Evolutionary conservation across 208 protist genomes (phyloP).

Genomic region (Tritrichomonas musculus): DNA sequence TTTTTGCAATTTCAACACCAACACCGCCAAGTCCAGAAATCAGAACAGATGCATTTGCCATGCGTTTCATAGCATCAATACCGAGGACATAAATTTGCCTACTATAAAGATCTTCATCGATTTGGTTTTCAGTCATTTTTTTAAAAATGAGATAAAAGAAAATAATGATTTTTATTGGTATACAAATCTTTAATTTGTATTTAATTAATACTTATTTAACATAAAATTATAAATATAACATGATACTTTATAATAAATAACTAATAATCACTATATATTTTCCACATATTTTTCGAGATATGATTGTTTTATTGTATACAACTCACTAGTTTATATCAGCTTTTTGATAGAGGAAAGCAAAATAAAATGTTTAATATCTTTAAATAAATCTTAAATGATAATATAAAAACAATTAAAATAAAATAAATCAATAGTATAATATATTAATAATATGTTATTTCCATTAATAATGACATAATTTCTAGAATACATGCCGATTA

Average conservation of each 20-base stretch:
- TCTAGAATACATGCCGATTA: too few relatives aligned
- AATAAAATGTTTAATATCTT: too few relatives aligned
- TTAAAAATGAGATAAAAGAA: neutral
- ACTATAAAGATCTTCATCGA: constrained; percentile 64
- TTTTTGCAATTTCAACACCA: constrained; percentile 81
- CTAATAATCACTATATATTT: neutral
- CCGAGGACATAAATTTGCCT: constrained; percentile 69
- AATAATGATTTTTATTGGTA: neutral
- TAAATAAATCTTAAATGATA: too few relatives aligned
- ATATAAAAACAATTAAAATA: too few relatives aligned
- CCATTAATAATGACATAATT: too few relatives aligned
- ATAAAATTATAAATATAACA: neutral
- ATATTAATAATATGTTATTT: too few relatives aligned
- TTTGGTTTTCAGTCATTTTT: constrained; percentile 31
- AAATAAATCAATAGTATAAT: too few relatives aligned
- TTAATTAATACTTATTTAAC: neutral
- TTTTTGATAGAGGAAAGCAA: too few relatives aligned
- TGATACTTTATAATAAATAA: neutral
- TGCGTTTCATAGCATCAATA: constrained; percentile 67
- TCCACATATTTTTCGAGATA: neutral
- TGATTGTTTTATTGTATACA: too few relatives aligned
- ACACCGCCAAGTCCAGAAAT: constrained; percentile 62
- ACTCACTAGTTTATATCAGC: too few relatives aligned
- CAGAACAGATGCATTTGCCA: constrained; percentile 50
- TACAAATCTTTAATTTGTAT: neutral